Evolutionary conservation across 768 basidiomycete species (phyloP), one percentile per base, ranked within the genome.

Genomic region (Suillus bovinus): DNA sequence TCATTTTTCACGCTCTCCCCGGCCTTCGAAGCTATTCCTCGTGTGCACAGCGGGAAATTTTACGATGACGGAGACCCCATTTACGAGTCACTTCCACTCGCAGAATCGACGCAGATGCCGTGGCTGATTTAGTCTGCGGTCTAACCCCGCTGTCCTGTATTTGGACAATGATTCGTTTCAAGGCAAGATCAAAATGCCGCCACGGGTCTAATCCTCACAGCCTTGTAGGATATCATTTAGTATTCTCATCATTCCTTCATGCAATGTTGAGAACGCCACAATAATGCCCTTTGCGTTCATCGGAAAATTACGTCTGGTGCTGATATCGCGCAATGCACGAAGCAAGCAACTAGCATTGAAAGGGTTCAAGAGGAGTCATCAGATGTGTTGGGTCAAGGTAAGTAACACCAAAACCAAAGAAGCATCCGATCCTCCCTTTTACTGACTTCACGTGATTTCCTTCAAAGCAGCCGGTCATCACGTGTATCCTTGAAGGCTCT

Each of bases 241-340:
- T 29, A 17, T 27, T 24, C 16, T 27, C 10, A 49, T 49, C 1
- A 20, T n/a, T 33, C 31, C 11, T 33, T 33, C 20, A 31, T 52
- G 47, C 27, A 20, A 50, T 8, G 47, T 29, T 14, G 41, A 62
- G 24, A 61, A 65, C 56, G 71, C 61, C 64, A 72, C 33, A 66
- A 71, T 79, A 64, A 75, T 73, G 47, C 89, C 90, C 13, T 80
- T 82, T 63, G 81, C 85, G 61, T 90, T 89, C 66, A 82, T 82
- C n/a, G 72, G 74, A 61, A 82, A 84, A 66, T 81, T 87, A 6
- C 79, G 88, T 59, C 77, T 78, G 2, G 85, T 80, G 22, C 75
- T 91, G 58, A 82, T 74, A 71, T 70, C 86, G 11, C 74, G 82
- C 60, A 77, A 85, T 62, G 75, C 86, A 36, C 85, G 84, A 53